A percentile compares a stretch with the other conserved stretches of the same genome.
Conservation (phyloP, 2,329 filamentous ascomycete genomes). For the Fusarium cicatricum region DNA sequence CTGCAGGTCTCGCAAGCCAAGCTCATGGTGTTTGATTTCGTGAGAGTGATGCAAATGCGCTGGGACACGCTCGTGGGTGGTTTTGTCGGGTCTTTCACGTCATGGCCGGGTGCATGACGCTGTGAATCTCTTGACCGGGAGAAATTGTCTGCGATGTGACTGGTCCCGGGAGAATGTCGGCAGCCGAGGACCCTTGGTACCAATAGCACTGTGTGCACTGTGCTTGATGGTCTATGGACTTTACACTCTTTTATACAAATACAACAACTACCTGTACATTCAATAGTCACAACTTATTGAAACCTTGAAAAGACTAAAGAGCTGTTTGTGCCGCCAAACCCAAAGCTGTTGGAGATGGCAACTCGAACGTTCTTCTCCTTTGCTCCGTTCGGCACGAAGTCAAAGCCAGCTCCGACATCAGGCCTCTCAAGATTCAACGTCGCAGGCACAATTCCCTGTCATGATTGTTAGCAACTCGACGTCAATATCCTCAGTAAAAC, state of each 20-base stretch:
- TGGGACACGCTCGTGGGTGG: slow-evolving; percentile 12
- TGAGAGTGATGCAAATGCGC: neutral
- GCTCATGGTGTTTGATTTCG: slow-evolving; percentile 15
- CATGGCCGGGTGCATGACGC: slow-evolving; percentile 43
- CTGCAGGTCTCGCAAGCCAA: slow-evolving; percentile 61
- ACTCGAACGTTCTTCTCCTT: slow-evolving; percentile 77
- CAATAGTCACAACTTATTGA: neutral
- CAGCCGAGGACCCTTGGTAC: slow-evolving; percentile 12
- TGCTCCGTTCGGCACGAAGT: slow-evolving; percentile 78
- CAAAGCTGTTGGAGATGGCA: slow-evolving; percentile 93
- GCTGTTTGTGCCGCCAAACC: slow-evolving; percentile 96
- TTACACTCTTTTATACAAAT: neutral
- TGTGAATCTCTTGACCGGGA: slow-evolving; percentile 34
- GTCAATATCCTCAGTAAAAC: neutral
- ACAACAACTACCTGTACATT: slow-evolving; percentile 9
- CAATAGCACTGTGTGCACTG: slow-evolving; percentile 15
- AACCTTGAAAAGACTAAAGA: slow-evolving; percentile 75
- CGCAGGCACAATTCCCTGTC: slow-evolving; percentile 79
- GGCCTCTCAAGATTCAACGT: slow-evolving; percentile 82
- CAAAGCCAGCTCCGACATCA: slow-evolving; percentile 76
- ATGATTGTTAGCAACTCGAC: slow-evolving; percentile 17
- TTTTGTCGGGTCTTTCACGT: slow-evolving; percentile 40
- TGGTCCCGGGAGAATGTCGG: slow-evolving; percentile 42
- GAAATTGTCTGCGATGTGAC: slow-evolving; percentile 38
- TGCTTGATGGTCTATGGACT: neutral